phyloP scores from a whole-genome alignment of 352 stramenopile genomes.

The Phytophthora parvispora region DNA sequence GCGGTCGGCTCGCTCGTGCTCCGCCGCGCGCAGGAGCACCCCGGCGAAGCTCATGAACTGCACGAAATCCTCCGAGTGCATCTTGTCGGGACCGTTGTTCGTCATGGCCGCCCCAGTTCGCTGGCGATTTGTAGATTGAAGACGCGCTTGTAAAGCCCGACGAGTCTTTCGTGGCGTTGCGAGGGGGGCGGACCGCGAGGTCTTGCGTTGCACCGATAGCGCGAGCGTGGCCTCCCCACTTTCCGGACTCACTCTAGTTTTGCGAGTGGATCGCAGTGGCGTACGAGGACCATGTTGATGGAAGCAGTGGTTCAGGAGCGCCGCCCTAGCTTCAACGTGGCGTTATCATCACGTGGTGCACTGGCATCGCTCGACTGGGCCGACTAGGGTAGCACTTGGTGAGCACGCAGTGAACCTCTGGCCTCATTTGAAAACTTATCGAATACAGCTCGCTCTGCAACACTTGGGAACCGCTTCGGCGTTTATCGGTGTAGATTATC shows the following conservation, averaged over 20 bases:
- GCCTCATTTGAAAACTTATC: no score
- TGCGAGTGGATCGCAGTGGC: no score
- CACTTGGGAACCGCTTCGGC: no score
- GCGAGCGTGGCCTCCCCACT: background rate
- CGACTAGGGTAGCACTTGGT: no score
- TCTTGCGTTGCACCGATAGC: conserved; percentile 1
- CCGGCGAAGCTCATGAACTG: conserved; percentile 26
- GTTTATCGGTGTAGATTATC: no score
- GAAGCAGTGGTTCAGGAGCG: no score
- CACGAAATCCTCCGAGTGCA: conserved; percentile 12
- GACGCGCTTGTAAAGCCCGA: background rate
- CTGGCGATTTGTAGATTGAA: conserved; percentile 11
- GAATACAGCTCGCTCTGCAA: no score
- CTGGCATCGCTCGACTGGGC: no score
- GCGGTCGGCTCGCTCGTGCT: conserved; percentile 13
- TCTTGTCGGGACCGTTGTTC: conserved; percentile 4
- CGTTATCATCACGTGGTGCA: no score
- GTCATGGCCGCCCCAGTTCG: background rate
- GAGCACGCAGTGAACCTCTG: no score
- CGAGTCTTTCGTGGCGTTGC: conserved; percentile 2
- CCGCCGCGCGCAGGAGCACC: conserved; percentile 7
- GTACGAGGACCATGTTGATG: no score
- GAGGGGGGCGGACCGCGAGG: background rate
- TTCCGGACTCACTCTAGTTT: background rate
- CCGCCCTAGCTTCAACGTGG: no score